Base-by-base conservation (phyloP, 371 early-diverging fungal species). In the Rhizoclosmatium hyalinum region DNA sequence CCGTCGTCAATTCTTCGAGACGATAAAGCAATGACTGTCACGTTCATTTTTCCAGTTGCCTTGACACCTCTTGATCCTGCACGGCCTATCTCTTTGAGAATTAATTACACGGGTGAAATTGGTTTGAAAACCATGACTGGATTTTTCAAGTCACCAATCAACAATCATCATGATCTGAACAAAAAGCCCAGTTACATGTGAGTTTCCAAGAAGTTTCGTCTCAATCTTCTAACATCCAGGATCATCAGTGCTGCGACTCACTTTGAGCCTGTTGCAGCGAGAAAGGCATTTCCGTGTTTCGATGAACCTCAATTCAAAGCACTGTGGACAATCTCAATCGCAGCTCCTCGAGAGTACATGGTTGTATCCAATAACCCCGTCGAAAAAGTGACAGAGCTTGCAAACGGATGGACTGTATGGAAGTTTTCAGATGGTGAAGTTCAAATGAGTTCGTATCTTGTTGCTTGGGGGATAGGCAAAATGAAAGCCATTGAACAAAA, bases 211-310 rank as follows among this genome's bases (percentile, higher is more conserved):
- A 32, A 32, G 32, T 32, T 39, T 12, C 32, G 14, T 32, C 19
- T 8, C 46, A 54, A 6, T 19, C 14, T 19, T 19, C 10, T 21
- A 50, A 5, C 68, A 61, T 2, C 32, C 21, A n/a, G 10, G 21
- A 12, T 73, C 0, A 32, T 65, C 42, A 83, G 94, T 81, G 92
- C 88, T 21, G 88, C 89, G 17, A 96, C 96, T 10, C 96, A 97
- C 79, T 95, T 96, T 84, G 95, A 95, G 83, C 89, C 97, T 17
- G 90, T 93, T 17, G 87, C 87, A 76, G 95, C 95, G 3, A 85
- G 96, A 67, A 83, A 87, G 57, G 94, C 92, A 3, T 93, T 96
- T 81, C 96, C 97, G 14, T 96, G 81, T 61, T 75, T 79, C 68
- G 82, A 82, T 60, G 82, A 82, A 54, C 82, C 82, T 1, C 71